Conservation (phyloP, 192 early-diverging fungal species). For the Helicostylum pulchrum region DNA sequence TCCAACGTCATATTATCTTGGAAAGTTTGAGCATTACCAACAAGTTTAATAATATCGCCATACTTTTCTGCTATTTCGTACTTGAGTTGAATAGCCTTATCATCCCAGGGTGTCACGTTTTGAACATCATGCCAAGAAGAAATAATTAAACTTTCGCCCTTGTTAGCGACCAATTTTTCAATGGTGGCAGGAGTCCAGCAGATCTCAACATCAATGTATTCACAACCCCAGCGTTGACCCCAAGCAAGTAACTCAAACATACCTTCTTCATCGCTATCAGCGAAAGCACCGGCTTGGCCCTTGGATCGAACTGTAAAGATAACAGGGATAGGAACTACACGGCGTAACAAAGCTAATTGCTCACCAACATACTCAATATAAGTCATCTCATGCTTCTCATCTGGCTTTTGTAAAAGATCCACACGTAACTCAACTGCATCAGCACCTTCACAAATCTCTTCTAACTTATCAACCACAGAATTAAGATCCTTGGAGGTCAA, state of each 20-base stretch:
- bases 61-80: conserved; percentile 54
- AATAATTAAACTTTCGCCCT: conserved; percentile 67
- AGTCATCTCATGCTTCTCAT: conserved; percentile 31
- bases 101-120: conserved; percentile 63
- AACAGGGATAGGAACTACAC: conserved; percentile 72
- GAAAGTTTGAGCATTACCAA: conserved; percentile 72
- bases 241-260: conserved; percentile 63
- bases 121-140: conserved; percentile 88
- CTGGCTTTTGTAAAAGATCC: conserved; percentile 68
- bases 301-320: conserved; percentile 91
- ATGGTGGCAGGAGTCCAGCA: conserved; percentile 36
- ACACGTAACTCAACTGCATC: conserved; percentile 93
- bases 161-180: conserved; percentile 50
- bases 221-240: conserved; percentile 85
- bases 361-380: conserved; percentile 65
- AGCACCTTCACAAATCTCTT: conserved; percentile 67
- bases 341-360: conserved; percentile 78
- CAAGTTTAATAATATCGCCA: conserved; percentile 91
- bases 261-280: conserved; percentile 55
- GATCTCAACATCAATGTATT: conserved; percentile 90
- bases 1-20: conserved; percentile 83
- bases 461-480: conserved; percentile 50
- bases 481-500: conserved; percentile 71
- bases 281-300: conserved; percentile 86
- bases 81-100: conserved; percentile 46